Evolutionary conservation across 352 stramenopile genomes (phyloP), one percentile per base, ranked within the genome.

Genomic region (Globisporangium irregulare): DNA sequence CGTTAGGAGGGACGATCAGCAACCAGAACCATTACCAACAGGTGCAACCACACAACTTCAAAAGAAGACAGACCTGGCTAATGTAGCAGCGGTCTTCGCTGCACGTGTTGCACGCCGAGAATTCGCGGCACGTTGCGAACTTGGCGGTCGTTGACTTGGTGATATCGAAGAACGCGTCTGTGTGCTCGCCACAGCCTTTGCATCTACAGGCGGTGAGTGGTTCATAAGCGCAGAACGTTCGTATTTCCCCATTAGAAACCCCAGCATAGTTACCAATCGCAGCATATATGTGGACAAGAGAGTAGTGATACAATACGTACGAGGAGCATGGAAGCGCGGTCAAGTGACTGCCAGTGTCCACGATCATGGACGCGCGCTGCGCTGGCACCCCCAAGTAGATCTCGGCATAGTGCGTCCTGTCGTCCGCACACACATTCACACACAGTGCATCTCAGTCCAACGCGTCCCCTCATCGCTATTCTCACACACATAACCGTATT

Each of bases 331-430:
- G 88, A 29, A 95, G 67, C 48, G 88, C 88, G 14, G 86, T 95
- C 50, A 92, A 71, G 68, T 92, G 84, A 54, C 88, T 95, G 2
- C 88, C 88, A 7, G 88, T 95, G 51, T 95, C 88, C 7, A 94
- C 76, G 34, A 95, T 95, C 62, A 95, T 81, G 1, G 88, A 95
- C n/a, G 84, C 88, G 41, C 84, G 82, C 72, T 95, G 88, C 8
- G 85, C 75, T 5, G 88, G 88, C 8, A 93, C 79, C 2, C 88
- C 88, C 58, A 94, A 68, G 69, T 94, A 92, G 53, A 95, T 76
- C 68, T 94, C 86, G 14, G 88, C 86, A 54, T 93, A 95, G 54
- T 95, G 88, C 32, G 88, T 95, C 12, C 87, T 91, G 53, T 57
- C n/a, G 8, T 48, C 32, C 22, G 25, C 12, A 67, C 41, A 32